phyloP scores from a whole-genome alignment of 73 alveolate species.

The Loxodes magnus region DNA sequence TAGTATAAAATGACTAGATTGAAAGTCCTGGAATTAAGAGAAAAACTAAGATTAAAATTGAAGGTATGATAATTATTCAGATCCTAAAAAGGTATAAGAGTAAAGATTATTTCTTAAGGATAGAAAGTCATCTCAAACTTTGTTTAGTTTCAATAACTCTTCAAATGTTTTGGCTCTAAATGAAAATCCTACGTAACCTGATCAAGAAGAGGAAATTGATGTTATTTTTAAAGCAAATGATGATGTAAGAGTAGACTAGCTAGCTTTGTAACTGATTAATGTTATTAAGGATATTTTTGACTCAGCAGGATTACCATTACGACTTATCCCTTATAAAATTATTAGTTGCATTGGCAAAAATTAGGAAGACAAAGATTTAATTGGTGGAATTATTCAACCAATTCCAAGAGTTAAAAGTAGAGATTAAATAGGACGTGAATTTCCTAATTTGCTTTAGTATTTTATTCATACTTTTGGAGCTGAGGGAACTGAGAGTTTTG shows the following conservation, averaged over 20 bases:
- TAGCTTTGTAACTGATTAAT: slow-evolving; percentile 1
- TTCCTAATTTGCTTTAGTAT: neutral
- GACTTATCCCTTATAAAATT: slow-evolving; percentile 8
- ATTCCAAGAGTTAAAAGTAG: slow-evolving; percentile 8
- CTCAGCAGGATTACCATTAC: neutral
- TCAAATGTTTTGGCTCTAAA: too few relatives aligned
- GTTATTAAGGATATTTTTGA: slow-evolving; percentile 1
- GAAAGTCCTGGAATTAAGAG: too few relatives aligned
- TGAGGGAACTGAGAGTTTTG: slow-evolving; percentile 21
- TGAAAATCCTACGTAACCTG: too few relatives aligned
- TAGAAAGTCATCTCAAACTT: too few relatives aligned
- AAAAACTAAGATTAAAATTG: too few relatives aligned
- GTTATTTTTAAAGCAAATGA: slow-evolving; percentile 12
- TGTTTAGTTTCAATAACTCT: too few relatives aligned
- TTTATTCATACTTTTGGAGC: slow-evolving; percentile 6
- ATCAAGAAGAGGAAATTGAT: too few relatives aligned
- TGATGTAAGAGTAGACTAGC: slow-evolving; percentile 9
- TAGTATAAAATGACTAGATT: too few relatives aligned
- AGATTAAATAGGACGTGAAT: slow-evolving; percentile 10
- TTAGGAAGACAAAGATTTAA: neutral
- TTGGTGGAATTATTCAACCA: slow-evolving; percentile 8
- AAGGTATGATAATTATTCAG: too few relatives aligned
- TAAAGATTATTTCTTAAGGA: too few relatives aligned
- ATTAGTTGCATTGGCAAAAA: slow-evolving; percentile 7
- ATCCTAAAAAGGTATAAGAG: too few relatives aligned